These are phyloP conservation scores for Canariomyces notabilis DNA, from an alignment of 2,329 filamentous ascomycete species.

Conservation along the genomic window DNA sequence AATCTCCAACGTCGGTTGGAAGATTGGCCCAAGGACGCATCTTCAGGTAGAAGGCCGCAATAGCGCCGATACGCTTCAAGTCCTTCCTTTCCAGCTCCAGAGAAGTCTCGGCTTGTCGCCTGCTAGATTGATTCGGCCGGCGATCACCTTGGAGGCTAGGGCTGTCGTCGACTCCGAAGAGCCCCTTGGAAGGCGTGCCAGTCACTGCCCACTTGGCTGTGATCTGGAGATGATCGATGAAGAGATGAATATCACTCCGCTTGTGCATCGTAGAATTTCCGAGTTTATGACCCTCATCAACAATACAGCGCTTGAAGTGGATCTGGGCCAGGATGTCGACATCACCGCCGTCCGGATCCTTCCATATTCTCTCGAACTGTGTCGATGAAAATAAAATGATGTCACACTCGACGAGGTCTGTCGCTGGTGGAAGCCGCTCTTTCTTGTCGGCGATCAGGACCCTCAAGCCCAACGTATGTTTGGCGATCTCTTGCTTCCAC, in stretches of 20 bases:
- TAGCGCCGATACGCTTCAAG: slow-evolving; percentile 59
- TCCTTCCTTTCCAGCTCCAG: slow-evolving; percentile 55
- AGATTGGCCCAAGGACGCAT: slow-evolving; percentile 74
- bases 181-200: slow-evolving; percentile 78
- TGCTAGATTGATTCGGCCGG: background rate
- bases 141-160: slow-evolving; percentile 7
- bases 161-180: slow-evolving; percentile 64
- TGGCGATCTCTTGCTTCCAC: slow-evolving; percentile 75
- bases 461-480: slow-evolving; percentile 65
- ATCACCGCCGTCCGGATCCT: slow-evolving; percentile 33
- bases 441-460: slow-evolving; percentile 58
- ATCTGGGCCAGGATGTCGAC: slow-evolving; percentile 60
- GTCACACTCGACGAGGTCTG: slow-evolving; percentile 62
- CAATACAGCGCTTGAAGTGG: slow-evolving; percentile 83
- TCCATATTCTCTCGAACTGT: slow-evolving; percentile 62
- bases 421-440: slow-evolving; percentile 50
- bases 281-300: slow-evolving; percentile 87
- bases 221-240: slow-evolving; percentile 52
- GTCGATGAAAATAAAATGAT: slow-evolving; percentile 71
- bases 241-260: slow-evolving; percentile 51
- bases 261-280: slow-evolving; percentile 56
- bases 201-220: slow-evolving; percentile 84
- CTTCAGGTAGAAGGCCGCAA: slow-evolving; percentile 67
- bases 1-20: slow-evolving; percentile 47
- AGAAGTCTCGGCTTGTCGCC: slow-evolving; percentile 33